Conservation (phyloP, 2,329 filamentous ascomycete genomes). For the Penicillium sp. region DNA sequence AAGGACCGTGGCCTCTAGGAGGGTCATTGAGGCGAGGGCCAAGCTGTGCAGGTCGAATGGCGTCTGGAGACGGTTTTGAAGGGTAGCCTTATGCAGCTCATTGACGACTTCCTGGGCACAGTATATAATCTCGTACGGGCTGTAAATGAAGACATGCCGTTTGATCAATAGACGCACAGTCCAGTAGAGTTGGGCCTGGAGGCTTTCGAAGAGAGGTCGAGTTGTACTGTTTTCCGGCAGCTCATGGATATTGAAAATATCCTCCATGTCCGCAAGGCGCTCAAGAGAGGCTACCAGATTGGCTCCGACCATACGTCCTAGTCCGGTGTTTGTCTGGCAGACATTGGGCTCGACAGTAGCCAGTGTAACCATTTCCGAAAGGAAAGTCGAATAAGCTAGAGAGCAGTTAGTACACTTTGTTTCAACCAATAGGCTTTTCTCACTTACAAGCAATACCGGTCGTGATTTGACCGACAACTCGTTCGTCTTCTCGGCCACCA, state of each 20-base stretch:
- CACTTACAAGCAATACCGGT: constrained; percentile 45
- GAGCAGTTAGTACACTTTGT: constrained; percentile 8
- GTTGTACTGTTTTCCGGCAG: constrained; percentile 29
- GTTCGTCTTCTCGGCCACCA: constrained; percentile 43
- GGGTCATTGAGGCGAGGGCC: constrained; percentile 46
- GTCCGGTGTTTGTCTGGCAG: constrained; percentile 40
- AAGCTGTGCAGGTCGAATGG: constrained; percentile 49
- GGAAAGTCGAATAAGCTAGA: constrained; percentile 42
- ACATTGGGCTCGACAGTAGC: constrained; percentile 39
- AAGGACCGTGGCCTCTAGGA: constrained; percentile 47
- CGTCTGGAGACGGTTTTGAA: constrained; percentile 36
- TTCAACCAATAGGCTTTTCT: neutral
- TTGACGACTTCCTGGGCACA: constrained; percentile 46
- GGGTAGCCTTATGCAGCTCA: constrained; percentile 41
- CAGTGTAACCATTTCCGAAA: constrained; percentile 41
- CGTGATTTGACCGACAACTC: constrained; percentile 40
- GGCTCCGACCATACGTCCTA: constrained; percentile 42
- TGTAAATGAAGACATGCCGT: constrained; percentile 47
- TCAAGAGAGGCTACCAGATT: constrained; percentile 43
- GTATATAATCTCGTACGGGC: constrained; percentile 47
- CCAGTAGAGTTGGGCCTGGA: constrained; percentile 49
- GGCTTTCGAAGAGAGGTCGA: constrained; percentile 38
- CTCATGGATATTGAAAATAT: constrained; percentile 35
- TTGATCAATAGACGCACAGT: constrained; percentile 47
- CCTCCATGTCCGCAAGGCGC: constrained; percentile 42